Evolutionary conservation across 2,329 filamentous ascomycete species (phyloP).

Genomic region (Apiospora marii): DNA sequence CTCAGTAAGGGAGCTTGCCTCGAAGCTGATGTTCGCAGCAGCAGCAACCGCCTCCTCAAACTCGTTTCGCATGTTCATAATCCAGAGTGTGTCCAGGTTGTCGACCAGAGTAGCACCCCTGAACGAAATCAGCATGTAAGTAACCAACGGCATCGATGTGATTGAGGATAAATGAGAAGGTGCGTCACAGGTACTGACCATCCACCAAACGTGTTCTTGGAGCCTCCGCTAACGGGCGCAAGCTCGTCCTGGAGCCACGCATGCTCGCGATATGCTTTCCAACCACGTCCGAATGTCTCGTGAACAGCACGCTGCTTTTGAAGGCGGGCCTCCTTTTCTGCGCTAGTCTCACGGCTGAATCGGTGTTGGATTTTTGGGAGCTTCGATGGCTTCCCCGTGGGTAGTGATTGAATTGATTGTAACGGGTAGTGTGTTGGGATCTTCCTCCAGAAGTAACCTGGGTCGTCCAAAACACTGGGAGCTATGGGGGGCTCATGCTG

Average conservation of each 20-base stretch:
- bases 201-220: constrained; percentile 50
- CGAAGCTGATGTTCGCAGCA: constrained; percentile 52
- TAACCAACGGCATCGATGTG: not conserved
- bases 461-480: constrained; percentile 32
- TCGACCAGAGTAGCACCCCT: constrained; percentile 54
- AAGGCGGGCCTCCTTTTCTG: constrained; percentile 31
- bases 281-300: constrained; percentile 35
- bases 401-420: constrained; percentile 33
- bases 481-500: not conserved
- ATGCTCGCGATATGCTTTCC: constrained; percentile 51
- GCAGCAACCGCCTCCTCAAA: constrained; percentile 53
- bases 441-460: constrained; percentile 39
- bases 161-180: not conserved
- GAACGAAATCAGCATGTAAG: not conserved
- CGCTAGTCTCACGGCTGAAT: constrained; percentile 32
- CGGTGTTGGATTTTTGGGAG: constrained; percentile 36
- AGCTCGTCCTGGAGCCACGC: constrained; percentile 54
- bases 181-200: constrained; percentile 42
- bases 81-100: constrained; percentile 43
- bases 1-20: constrained; percentile 38
- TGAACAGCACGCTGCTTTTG: constrained; percentile 34
- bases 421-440: constrained; percentile 36
- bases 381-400: constrained; percentile 32
- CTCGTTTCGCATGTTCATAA: constrained; percentile 56
- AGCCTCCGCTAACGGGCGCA: constrained; percentile 48